Evolutionary conservation across 1,139 yeast species (phyloP).

Genomic region (Diutina pseudorugosa): DNA sequence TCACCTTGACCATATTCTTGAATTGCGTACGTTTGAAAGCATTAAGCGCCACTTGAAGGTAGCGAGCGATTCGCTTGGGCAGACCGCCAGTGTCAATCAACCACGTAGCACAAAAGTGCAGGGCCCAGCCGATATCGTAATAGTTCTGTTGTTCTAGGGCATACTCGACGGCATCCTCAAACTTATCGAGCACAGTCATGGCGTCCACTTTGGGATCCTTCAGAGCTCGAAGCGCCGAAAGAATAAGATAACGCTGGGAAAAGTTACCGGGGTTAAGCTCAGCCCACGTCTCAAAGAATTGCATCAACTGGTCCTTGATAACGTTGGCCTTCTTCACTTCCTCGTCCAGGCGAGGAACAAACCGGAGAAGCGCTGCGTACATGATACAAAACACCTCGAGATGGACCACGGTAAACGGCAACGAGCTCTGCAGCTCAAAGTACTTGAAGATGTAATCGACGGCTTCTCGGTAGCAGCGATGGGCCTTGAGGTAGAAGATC

Average conservation of each 20-base stretch:
- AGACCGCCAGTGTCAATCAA: slow-evolving; percentile 18
- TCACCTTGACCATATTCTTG: slow-evolving; percentile 4
- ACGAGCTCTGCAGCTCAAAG: slow-evolving; percentile 8
- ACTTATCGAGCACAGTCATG: slow-evolving; percentile 29
- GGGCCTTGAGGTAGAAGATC: neutral
- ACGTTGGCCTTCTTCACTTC: slow-evolving; percentile 8
- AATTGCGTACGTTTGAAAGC: neutral
- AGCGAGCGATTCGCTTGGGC: slow-evolving; percentile 6
- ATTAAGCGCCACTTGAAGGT: neutral
- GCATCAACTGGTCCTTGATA: slow-evolving; percentile 6
- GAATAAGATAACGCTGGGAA: slow-evolving; percentile 19
- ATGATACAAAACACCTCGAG: slow-evolving; percentile 13
- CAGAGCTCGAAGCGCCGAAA: slow-evolving; percentile 20
- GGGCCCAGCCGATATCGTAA: slow-evolving; percentile 31
- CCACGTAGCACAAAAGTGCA: slow-evolving; percentile 38
- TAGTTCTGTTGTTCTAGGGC: slow-evolving; percentile 20
- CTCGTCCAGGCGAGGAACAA: slow-evolving; percentile 5
- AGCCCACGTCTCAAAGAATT: slow-evolving; percentile 21
- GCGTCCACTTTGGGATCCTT: slow-evolving; percentile 9
- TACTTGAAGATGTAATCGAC: slow-evolving; percentile 11
- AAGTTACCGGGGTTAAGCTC: slow-evolving; percentile 24
- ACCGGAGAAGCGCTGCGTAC: slow-evolving; percentile 11
- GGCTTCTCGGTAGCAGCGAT: slow-evolving; percentile 14
- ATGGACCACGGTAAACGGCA: slow-evolving; percentile 17
- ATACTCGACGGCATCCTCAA: slow-evolving; percentile 32